These are phyloP conservation scores for Copromyces sp. DNA, from an alignment of 495 filamentous ascomycete genomes.

Conservation along the genomic window DNA sequence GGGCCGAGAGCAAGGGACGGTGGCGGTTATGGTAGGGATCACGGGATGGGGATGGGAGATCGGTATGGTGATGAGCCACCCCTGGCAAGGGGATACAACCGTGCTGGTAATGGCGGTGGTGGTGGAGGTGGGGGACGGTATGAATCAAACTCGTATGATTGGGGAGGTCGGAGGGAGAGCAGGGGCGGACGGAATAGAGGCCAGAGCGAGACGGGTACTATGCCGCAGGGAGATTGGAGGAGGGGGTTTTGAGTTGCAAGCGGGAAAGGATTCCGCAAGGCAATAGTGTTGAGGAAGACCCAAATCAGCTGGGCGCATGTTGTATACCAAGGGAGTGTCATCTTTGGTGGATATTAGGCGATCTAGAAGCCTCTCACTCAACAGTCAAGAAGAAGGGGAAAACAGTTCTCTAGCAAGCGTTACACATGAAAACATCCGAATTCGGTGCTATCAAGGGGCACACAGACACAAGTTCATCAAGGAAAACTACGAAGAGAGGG, in stretches of 20 bases:
- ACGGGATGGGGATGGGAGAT: not conserved
- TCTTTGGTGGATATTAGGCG: not conserved
- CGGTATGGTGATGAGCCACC: not conserved
- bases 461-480: too few relatives aligned
- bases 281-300: not conserved
- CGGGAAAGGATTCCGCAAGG: not conserved
- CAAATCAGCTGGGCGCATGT: not conserved
- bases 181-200: conserved; percentile 11
- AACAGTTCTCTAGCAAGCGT: too few relatives aligned
- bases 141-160: not conserved
- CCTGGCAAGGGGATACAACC: not conserved
- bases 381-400: too few relatives aligned
- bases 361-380: not conserved
- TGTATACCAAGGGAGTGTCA: not conserved
- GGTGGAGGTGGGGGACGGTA: conserved; percentile 1
- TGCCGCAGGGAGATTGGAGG: conserved; percentile 50
- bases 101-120: not conserved
- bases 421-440: too few relatives aligned
- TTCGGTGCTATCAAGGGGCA: too few relatives aligned
- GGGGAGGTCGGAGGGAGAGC: conserved; percentile 5
- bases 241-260: conserved; percentile 24
- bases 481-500: too few relatives aligned
- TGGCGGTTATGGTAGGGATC: conserved; percentile 7
- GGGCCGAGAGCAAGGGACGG: conserved; percentile 7
- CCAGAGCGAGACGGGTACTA: not conserved